Percentiles rank a stretch among this genome's conserved stretches.
These are phyloP conservation scores for Seiridium cupressi DNA, from an alignment of 2,329 filamentous ascomycete genomes.

Conservation along the genomic window DNA sequence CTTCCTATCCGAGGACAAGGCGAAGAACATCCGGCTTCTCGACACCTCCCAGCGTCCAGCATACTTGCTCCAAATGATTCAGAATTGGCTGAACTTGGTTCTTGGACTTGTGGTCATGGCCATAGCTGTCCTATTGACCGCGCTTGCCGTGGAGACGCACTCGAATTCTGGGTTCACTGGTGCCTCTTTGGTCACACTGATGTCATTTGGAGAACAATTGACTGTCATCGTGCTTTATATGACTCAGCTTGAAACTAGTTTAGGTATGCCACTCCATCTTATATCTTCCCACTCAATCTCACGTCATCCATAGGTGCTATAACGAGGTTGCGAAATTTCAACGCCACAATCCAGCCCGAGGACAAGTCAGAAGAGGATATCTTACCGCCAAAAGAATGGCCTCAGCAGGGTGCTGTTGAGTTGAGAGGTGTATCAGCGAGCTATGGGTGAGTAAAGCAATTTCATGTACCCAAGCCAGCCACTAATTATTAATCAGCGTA, in stretches of 20 bases:
- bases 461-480: neutral
- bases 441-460: conserved; percentile 12
- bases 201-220: conserved; percentile 25
- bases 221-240: conserved; percentile 19
- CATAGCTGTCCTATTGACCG: conserved; percentile 19
- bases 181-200: conserved; percentile 28
- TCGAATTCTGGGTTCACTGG: conserved; percentile 24
- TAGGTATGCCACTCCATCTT: conserved; percentile 19
- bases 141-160: conserved; percentile 19
- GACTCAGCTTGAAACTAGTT: conserved; percentile 5
- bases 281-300: conserved; percentile 12
- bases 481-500: neutral
- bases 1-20: conserved; percentile 38
- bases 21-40: conserved; percentile 40
- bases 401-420: conserved; percentile 20
- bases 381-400: conserved; percentile 24
- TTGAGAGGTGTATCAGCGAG: conserved; percentile 24
- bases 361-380: conserved; percentile 20
- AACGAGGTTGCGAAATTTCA: conserved; percentile 22
- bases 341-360: conserved; percentile 20
- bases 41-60: conserved; percentile 49
- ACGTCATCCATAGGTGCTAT: conserved; percentile 24
- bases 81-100: conserved; percentile 30
- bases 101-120: conserved; percentile 20
- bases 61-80: conserved; percentile 49